Percentiles rank a stretch among this genome's conserved stretches.
Conservation (phyloP, 805 yeast genomes). For the Priceomyces fermenticarens region DNA sequence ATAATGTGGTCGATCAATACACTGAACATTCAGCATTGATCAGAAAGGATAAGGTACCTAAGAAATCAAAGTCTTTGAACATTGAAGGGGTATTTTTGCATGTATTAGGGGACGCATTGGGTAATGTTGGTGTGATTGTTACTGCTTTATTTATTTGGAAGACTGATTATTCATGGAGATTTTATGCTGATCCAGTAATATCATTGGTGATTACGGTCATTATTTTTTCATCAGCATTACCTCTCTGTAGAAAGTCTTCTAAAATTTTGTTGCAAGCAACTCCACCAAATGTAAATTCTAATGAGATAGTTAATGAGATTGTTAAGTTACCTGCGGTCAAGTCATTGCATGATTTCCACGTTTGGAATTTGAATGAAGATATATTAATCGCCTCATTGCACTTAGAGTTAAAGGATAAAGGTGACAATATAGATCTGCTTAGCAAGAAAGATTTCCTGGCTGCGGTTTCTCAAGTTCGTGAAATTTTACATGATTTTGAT, state of each 20-base stretch:
- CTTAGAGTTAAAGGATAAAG: constrained; percentile 52
- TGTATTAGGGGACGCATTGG: constrained; percentile 93
- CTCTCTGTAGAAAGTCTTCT: constrained; percentile 81
- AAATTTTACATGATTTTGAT: constrained; percentile 77
- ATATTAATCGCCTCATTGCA: constrained; percentile 86
- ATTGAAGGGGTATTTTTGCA: constrained; percentile 97
- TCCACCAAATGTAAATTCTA: constrained; percentile 78
- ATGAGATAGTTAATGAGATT: constrained; percentile 68
- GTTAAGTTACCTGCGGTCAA: constrained; percentile 66
- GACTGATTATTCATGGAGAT: constrained; percentile 86
- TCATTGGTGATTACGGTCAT: constrained; percentile 83
- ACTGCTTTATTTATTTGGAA: constrained; percentile 94
- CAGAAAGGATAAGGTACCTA: constrained; percentile 7
- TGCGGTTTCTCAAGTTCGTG: constrained; percentile 74
- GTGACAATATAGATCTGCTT: constrained; percentile 47
- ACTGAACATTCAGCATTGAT: constrained; percentile 38
- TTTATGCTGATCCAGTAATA: constrained; percentile 79
- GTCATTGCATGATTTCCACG: constrained; percentile 91
- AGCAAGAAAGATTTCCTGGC: constrained; percentile 47
- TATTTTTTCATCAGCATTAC: constrained; percentile 88
- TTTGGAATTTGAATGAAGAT: constrained; percentile 92
- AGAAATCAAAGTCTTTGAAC: constrained; percentile 65
- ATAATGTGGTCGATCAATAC: constrained; percentile 40
- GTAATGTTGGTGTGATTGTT: constrained; percentile 87
- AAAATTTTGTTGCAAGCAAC: constrained; percentile 90